These are phyloP conservation scores for Carallia pectinifolia DNA, from an alignment of 345 rosid genomes.

Conservation along the genomic window DNA sequence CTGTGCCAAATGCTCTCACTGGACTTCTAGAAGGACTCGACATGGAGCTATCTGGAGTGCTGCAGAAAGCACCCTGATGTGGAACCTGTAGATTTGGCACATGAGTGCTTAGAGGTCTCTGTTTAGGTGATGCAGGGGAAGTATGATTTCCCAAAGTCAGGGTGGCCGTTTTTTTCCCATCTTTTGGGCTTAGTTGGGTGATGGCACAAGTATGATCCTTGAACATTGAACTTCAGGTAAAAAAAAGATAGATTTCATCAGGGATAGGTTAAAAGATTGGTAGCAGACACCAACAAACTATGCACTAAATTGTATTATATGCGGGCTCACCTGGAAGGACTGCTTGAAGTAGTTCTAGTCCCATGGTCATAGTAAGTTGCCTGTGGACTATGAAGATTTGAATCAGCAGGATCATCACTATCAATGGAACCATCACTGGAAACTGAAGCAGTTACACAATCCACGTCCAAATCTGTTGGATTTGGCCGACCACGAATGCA, in stretches of 20 bases:
- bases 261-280: constrained; percentile 5
- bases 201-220: constrained; percentile 50
- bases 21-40: constrained; percentile 99
- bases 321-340: constrained; percentile 59
- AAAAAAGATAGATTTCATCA: constrained; percentile 9
- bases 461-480: constrained; percentile 50
- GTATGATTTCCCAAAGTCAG: constrained; percentile 43
- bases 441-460: constrained; percentile 61
- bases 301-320: background rate
- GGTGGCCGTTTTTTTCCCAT: constrained; percentile 56
- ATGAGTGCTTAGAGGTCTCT: constrained; percentile 50
- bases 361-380: constrained; percentile 76
- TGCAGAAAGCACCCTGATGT: constrained; percentile 49
- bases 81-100: constrained; percentile 75
- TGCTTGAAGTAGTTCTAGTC: constrained; percentile 46
- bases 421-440: constrained; percentile 67
- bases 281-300: constrained; percentile 1
- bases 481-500: constrained; percentile 43
- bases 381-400: constrained; percentile 58
- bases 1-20: constrained; percentile 64
- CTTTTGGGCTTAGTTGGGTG: constrained; percentile 50
- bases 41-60: constrained; percentile 93
- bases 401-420: constrained; percentile 59
- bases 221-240: constrained; percentile 37
- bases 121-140: constrained; percentile 64